These are phyloP conservation scores for Neurospora tetraspora DNA, from an alignment of 495 filamentous ascomycete species.

Conservation along the genomic window DNA sequence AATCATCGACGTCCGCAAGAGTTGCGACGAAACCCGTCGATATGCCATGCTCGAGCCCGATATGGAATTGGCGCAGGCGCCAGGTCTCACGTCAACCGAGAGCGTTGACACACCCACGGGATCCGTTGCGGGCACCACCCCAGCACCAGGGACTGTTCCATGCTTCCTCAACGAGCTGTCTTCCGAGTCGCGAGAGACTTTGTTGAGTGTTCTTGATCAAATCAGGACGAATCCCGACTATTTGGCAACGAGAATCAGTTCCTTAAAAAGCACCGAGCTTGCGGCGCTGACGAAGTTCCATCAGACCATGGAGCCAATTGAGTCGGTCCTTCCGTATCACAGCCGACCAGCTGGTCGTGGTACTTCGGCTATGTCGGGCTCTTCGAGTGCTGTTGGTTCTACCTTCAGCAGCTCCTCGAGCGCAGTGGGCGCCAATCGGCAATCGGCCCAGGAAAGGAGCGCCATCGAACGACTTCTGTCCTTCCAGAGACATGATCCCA, in stretches of 20 bases:
- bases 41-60: conserved; percentile 62
- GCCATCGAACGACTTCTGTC: conserved; percentile 63
- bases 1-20: conserved; percentile 77
- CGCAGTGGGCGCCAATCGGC: conserved; percentile 12
- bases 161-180: conserved; percentile 79
- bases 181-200: conserved; percentile 57
- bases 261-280: conserved; percentile 63
- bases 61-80: conserved; percentile 42
- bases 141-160: conserved; percentile 37
- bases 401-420: conserved; percentile 7
- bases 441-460: conserved; percentile 26
- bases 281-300: conserved; percentile 63
- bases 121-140: conserved; percentile 27
- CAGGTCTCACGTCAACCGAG: conserved; percentile 34
- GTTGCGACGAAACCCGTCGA: conserved; percentile 61
- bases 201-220: conserved; percentile 70
- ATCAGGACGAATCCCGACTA: conserved; percentile 81
- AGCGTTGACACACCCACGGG: conserved; percentile 31
- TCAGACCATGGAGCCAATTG: conserved; percentile 64
- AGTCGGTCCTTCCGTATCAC: conserved; percentile 70
- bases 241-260: conserved; percentile 66
- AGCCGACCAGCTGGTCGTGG: conserved; percentile 35
- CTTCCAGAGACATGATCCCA: conserved; percentile 78
- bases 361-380: conserved; percentile 11
- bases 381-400: conserved; percentile 4